Evolutionary conservation across 805 yeast species (phyloP).

Genomic region (Alloascoidea hylecoeti): DNA sequence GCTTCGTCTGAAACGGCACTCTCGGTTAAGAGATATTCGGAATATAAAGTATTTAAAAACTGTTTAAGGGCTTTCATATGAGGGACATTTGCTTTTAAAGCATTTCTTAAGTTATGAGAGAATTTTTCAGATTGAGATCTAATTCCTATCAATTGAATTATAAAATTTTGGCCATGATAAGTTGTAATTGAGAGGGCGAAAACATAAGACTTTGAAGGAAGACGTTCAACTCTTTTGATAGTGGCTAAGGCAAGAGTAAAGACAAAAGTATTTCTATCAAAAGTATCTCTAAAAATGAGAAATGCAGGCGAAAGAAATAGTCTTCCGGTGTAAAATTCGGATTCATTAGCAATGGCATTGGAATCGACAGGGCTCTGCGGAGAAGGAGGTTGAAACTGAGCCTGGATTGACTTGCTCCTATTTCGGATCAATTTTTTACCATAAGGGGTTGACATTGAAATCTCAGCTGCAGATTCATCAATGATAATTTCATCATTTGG

Average conservation of each 20-base stretch:
- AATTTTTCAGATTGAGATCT: constrained; percentile 71
- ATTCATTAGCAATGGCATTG: constrained; percentile 1
- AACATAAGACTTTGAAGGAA: constrained; percentile 62
- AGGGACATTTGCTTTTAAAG: constrained; percentile 47
- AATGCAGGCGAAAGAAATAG: constrained; percentile 65
- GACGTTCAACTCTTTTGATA: constrained; percentile 71
- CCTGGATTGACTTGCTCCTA: too few relatives aligned
- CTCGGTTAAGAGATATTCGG: constrained; percentile 54
- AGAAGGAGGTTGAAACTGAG: too few relatives aligned
- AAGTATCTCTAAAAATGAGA: constrained; percentile 57
- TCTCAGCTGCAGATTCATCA: constrained; percentile 56
- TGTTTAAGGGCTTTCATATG: constrained; percentile 47
- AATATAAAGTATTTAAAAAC: constrained; percentile 61
- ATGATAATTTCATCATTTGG: constrained; percentile 60
- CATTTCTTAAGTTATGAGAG: constrained; percentile 49
- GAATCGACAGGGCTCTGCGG: neutral
- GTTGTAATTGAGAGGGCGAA: constrained; percentile 68
- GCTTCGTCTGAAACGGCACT: constrained; percentile 4
- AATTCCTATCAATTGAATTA: constrained; percentile 66
- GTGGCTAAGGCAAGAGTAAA: constrained; percentile 65
- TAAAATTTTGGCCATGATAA: constrained; percentile 45
- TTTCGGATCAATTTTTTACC: too few relatives aligned
- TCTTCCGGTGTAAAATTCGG: constrained; percentile 38
- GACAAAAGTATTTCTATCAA: constrained; percentile 53
- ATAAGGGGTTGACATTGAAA: constrained; percentile 13